Conservation (phyloP, 768 basidiomycete genomes). For the Mycena albidolilacea region DNA sequence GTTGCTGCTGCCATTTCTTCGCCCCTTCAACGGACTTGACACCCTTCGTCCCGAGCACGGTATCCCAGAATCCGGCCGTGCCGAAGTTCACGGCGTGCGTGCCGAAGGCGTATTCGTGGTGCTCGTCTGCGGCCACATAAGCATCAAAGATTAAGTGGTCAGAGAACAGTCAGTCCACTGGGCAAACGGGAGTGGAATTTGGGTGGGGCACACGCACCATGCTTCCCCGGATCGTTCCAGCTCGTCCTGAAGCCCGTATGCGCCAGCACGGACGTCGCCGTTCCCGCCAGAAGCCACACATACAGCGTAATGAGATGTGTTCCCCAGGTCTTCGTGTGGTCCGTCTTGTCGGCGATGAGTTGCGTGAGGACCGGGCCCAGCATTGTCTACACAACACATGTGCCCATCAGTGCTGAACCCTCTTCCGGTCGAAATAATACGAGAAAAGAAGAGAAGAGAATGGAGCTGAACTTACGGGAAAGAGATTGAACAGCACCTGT, state of each 20-base stretch:
- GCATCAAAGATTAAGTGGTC: not conserved
- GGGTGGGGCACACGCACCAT: conserved; percentile 7
- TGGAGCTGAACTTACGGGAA: conserved; percentile 6
- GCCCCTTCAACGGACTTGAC: conserved; percentile 14
- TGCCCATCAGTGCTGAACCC: no score
- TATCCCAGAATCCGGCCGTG: conserved; percentile 27
- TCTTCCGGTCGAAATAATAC: no score
- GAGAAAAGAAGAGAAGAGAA: not conserved
- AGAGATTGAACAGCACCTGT: conserved; percentile 27
- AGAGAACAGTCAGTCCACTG: not conserved
- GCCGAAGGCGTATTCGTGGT: conserved; percentile 31
- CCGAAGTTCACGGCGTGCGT: conserved; percentile 28
- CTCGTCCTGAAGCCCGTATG: conserved; percentile 30
- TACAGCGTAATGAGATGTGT: conserved; percentile 31
- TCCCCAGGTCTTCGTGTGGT: conserved; percentile 10
- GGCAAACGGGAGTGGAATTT: not conserved
- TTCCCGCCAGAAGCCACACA: conserved; percentile 22
- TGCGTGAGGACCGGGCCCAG: conserved; percentile 22
- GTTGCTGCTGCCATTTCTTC: conserved; percentile 18
- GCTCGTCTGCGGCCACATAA: conserved; percentile 19
- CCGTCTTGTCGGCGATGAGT: conserved; percentile 25
- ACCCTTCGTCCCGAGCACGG: conserved; percentile 22
- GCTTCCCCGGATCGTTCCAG: conserved; percentile 32
- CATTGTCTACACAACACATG: not conserved
- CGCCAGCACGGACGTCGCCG: conserved; percentile 30